Percentiles rank a stretch among this genome's conserved stretches.
phyloP scores from a whole-genome alignment of 2,329 filamentous ascomycete genomes.

The Sphaerulina vaccinii region DNA sequence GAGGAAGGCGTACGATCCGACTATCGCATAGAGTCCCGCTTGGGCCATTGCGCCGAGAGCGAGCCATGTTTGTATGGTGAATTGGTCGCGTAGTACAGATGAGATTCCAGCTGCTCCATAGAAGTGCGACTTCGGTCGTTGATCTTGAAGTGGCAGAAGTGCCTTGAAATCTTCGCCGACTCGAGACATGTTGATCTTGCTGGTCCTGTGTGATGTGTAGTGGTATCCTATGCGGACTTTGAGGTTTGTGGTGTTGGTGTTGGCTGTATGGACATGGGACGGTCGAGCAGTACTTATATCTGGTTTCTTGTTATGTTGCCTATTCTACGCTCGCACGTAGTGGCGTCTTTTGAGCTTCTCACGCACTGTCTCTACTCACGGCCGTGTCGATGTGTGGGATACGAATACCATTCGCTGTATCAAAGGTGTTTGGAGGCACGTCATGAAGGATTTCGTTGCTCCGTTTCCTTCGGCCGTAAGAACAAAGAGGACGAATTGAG shows the following conservation, averaged over 20 bases:
- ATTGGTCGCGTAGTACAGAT: constrained; percentile 38
- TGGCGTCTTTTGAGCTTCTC: too few relatives aligned
- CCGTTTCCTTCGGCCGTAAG: not conserved
- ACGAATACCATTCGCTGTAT: not conserved
- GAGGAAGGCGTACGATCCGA: constrained; percentile 39
- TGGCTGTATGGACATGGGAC: too few relatives aligned
- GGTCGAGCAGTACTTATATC: too few relatives aligned
- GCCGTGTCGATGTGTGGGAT: not conserved
- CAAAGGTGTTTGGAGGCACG: not conserved
- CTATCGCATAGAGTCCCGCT: constrained; percentile 37
- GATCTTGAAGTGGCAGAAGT: constrained; percentile 19
- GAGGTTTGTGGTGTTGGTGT: too few relatives aligned
- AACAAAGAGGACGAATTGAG: not conserved
- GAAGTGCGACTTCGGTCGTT: constrained; percentile 16
- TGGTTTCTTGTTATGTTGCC: not conserved
- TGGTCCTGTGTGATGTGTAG: not conserved
- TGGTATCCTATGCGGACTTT: not conserved
- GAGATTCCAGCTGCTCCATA: constrained; percentile 14
- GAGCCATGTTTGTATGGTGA: constrained; percentile 45
- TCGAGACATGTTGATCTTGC: constrained; percentile 1
- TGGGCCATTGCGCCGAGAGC: constrained; percentile 43
- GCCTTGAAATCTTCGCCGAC: constrained; percentile 15
- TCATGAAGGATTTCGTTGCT: not conserved
- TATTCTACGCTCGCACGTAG: not conserved
- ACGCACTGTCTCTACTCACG: too few relatives aligned